Evolutionary conservation across 129 eudicot species (phyloP).

Genomic region (Escallonia herrerae): DNA sequence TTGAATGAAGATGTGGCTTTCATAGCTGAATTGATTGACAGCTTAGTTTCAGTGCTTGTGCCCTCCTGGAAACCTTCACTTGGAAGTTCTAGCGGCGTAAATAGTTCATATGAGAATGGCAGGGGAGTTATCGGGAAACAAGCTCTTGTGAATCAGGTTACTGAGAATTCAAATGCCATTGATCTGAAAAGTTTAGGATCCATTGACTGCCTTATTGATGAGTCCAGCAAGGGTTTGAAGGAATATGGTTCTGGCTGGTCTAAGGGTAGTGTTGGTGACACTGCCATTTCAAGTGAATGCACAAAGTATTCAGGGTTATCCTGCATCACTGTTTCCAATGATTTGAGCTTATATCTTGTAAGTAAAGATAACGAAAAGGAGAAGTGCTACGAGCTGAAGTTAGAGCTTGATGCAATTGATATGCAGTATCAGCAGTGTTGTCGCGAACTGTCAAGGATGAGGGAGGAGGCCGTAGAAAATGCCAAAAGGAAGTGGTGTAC

Average conservation of each 20-base stretch:
- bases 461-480: constrained; percentile 51
- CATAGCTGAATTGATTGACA: constrained; percentile 58
- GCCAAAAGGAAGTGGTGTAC: constrained; percentile 56
- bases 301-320: constrained; percentile 15
- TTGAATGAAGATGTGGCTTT: constrained; percentile 39
- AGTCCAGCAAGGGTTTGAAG: background rate
- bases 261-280: constrained; percentile 1
- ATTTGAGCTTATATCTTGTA: constrained; percentile 12
- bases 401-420: constrained; percentile 56
- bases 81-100: constrained; percentile 9
- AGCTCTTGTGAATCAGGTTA: background rate
- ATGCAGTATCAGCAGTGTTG: constrained; percentile 35
- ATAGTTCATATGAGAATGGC: constrained; percentile 5
- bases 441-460: constrained; percentile 41
- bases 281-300: constrained; percentile 5
- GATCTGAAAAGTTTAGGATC: too few relatives aligned
- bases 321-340: constrained; percentile 20
- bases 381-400: constrained; percentile 40
- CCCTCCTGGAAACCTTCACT: constrained; percentile 46
- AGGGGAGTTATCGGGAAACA: background rate
- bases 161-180: constrained; percentile 7
- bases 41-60: constrained; percentile 34
- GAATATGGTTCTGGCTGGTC: background rate
- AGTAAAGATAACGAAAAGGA: constrained; percentile 22
- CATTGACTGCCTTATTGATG: constrained; percentile 6